Evolutionary conservation across 192 early-diverging fungal species (phyloP).

Genomic region (Phycomyces blakesleeanus): DNA sequence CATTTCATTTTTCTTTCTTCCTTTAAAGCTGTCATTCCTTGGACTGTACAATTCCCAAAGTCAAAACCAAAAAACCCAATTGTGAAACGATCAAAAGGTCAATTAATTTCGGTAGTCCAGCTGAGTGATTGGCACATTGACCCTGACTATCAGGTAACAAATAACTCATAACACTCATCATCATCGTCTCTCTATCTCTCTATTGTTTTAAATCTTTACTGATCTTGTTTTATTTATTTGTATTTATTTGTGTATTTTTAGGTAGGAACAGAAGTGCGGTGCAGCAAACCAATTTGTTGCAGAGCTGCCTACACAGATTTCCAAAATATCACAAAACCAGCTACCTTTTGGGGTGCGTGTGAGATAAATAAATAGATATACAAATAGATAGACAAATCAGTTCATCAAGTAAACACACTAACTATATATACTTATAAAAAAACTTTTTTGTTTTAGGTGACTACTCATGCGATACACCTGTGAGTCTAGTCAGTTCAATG

Average conservation of each 20-base stretch:
- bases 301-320: slow-evolving; percentile 35
- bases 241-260: no score
- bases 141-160: slow-evolving; percentile 37
- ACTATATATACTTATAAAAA: background rate
- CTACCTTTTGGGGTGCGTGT: slow-evolving; percentile 32
- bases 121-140: slow-evolving; percentile 56
- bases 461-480: slow-evolving; percentile 46
- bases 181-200: no score
- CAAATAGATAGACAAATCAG: no score
- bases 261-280: slow-evolving; percentile 41
- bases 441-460: slow-evolving; percentile 24
- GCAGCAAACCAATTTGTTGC: slow-evolving; percentile 48
- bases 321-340: slow-evolving; percentile 27
- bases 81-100: slow-evolving; percentile 16
- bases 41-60: slow-evolving; percentile 43
- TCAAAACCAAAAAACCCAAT: slow-evolving; percentile 35
- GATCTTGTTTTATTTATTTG: no score
- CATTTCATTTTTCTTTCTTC: no score
- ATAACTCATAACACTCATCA: background rate
- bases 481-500: slow-evolving; percentile 40
- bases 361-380: no score
- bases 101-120: slow-evolving; percentile 40
- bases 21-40: slow-evolving; percentile 20
- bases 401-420: no score
- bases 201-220: no score